Evolutionary conservation across 495 filamentous ascomycete genomes (phyloP).

Genomic region (Talaromyces liani): DNA sequence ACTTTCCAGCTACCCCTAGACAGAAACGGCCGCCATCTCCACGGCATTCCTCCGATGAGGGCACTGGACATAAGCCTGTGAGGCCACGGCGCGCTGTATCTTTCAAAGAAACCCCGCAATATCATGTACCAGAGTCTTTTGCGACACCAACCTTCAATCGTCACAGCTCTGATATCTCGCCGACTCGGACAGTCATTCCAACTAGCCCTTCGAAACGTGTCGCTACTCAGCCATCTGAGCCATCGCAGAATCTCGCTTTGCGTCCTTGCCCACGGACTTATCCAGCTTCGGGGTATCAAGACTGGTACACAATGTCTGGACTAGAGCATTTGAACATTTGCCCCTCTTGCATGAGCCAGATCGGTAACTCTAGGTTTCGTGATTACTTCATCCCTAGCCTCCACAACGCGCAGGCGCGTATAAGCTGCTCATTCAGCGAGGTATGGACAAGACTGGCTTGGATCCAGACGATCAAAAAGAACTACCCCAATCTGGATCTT

Average conservation of each 20-base stretch:
- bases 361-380: constrained; percentile 47
- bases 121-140: not conserved
- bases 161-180: not conserved
- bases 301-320: constrained; percentile 59
- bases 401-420: constrained; percentile 28
- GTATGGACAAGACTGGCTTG: constrained; percentile 64
- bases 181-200: not conserved
- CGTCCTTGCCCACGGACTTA: constrained; percentile 48
- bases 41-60: not conserved
- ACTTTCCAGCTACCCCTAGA: not conserved
- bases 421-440: constrained; percentile 52
- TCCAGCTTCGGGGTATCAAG: constrained; percentile 42
- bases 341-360: constrained; percentile 50
- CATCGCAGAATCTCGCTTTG: constrained; percentile 23
- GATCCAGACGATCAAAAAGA: constrained; percentile 52
- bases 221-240: not conserved
- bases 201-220: not conserved
- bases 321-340: constrained; percentile 54
- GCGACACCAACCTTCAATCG: not conserved
- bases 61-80: not conserved
- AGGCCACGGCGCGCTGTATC: constrained; percentile 17
- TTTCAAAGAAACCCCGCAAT: constrained; percentile 15
- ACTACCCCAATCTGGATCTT: constrained; percentile 43
- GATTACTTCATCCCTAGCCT: constrained; percentile 43
- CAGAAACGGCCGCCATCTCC: not conserved